Conservation (phyloP, 164 flowering plant genomes). For the Taxillus chinensis region DNA sequence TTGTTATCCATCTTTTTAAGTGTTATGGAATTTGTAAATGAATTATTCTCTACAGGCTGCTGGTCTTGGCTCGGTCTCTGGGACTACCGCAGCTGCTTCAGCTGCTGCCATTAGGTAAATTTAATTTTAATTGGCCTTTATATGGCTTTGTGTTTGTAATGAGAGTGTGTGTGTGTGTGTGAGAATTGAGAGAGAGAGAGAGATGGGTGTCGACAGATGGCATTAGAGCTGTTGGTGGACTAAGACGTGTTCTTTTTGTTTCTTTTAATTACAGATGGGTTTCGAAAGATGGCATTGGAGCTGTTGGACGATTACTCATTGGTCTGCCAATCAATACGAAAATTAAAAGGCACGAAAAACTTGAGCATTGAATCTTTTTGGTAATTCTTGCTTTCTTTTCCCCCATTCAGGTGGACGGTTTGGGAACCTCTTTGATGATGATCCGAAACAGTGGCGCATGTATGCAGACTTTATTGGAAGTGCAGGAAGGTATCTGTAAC, state of each 20-base stretch:
- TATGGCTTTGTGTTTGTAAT: background rate
- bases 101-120: slow-evolving; percentile 90
- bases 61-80: slow-evolving; percentile 86
- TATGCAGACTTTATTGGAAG: slow-evolving; percentile 98
- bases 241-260: slow-evolving; percentile 3
- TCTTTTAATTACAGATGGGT: slow-evolving; percentile 66
- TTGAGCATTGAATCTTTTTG: slow-evolving; percentile 11
- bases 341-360: slow-evolving; percentile 7
- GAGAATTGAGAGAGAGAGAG: too few relatives aligned
- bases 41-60: slow-evolving; percentile 52
- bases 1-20: too few relatives aligned
- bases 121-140: background rate
- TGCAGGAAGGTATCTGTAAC: slow-evolving; percentile 66
- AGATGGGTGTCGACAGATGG: background rate
- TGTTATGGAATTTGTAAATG: too few relatives aligned
- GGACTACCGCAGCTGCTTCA: slow-evolving; percentile 84
- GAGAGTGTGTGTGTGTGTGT: too few relatives aligned
- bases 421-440: slow-evolving; percentile 87
- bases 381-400: slow-evolving; percentile 10
- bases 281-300: slow-evolving; percentile 96
- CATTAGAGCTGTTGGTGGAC: background rate
- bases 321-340: slow-evolving; percentile 39
- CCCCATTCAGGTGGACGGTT: slow-evolving; percentile 73
- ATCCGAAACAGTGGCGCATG: slow-evolving; percentile 97
- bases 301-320: slow-evolving; percentile 84